phyloP scores from a whole-genome alignment of 148 eudicot genomes.

The Fallopia convolvulus region DNA sequence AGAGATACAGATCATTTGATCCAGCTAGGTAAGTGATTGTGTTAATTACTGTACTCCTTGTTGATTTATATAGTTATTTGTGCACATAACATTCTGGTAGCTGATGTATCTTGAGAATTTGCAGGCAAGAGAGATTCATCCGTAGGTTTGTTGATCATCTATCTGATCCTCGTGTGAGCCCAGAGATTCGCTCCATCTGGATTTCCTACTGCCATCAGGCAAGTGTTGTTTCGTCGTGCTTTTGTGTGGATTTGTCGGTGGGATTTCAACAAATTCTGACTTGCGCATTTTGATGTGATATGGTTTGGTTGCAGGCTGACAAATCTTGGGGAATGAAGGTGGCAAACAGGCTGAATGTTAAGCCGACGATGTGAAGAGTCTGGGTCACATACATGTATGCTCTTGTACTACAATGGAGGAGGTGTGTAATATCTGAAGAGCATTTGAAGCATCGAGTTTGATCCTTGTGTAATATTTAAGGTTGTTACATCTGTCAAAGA shows the following conservation, averaged over 20 bases:
- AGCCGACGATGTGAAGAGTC: constrained; percentile 61
- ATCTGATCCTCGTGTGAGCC: constrained; percentile 73
- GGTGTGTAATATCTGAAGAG: background rate
- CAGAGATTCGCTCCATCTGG: constrained; percentile 81
- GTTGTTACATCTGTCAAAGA: background rate
- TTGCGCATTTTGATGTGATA: background rate
- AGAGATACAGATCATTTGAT: constrained; percentile 65
- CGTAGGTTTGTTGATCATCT: constrained; percentile 60
- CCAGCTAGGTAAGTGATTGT: constrained; percentile 50
- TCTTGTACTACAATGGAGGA: background rate
- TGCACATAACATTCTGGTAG: background rate
- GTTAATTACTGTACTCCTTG: background rate
- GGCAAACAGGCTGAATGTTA: constrained; percentile 67
- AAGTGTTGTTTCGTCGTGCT: constrained; percentile 7
- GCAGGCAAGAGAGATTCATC: constrained; percentile 85
- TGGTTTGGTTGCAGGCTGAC: constrained; percentile 49
- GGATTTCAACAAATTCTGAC: background rate
- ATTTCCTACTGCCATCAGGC: constrained; percentile 91
- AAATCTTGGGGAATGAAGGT: constrained; percentile 78
- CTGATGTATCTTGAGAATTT: background rate
- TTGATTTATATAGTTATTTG: background rate
- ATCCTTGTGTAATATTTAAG: background rate
- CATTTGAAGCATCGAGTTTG: background rate
- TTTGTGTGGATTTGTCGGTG: background rate
- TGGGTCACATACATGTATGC: background rate